Evolutionary conservation across 495 filamentous ascomycete genomes (phyloP).

Genomic region (Penicillium lividum): DNA sequence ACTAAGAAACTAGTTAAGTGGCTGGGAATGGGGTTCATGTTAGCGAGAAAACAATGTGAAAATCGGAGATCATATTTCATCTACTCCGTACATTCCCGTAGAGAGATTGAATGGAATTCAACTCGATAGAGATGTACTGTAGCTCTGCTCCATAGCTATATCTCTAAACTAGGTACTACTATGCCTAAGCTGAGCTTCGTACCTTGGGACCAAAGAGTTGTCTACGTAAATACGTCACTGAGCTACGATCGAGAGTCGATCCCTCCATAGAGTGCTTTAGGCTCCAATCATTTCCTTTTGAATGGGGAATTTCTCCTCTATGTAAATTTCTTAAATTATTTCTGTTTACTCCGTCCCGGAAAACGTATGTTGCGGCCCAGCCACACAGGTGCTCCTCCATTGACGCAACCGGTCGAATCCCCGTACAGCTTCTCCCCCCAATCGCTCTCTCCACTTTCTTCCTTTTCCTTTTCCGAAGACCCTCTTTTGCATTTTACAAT

Average conservation of each 20-base stretch:
- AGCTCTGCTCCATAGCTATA: too few relatives aligned
- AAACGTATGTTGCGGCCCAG: neutral
- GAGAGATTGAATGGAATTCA: too few relatives aligned
- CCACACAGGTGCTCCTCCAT: conserved; percentile 3
- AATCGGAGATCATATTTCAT: neutral
- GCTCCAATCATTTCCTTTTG: neutral
- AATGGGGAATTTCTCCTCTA: neutral
- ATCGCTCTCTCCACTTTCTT: conserved; percentile 12
- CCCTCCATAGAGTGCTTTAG: neutral
- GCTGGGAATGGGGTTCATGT: conserved; percentile 1
- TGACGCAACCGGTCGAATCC: conserved; percentile 9
- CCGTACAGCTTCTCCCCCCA: neutral
- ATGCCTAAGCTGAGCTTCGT: too few relatives aligned
- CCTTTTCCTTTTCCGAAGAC: conserved; percentile 5
- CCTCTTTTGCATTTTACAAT: neutral
- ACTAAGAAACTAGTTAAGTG: neutral
- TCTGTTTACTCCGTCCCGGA: neutral
- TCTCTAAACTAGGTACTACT: neutral
- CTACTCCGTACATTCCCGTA: too few relatives aligned
- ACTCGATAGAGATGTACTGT: neutral
- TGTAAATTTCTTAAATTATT: neutral
- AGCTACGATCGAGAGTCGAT: neutral
- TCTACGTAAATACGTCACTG: neutral
- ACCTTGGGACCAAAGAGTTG: neutral
- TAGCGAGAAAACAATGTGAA: neutral